Evolutionary conservation across 2,329 filamentous ascomycete genomes (phyloP).

Genomic region (Onygenales sp.): DNA sequence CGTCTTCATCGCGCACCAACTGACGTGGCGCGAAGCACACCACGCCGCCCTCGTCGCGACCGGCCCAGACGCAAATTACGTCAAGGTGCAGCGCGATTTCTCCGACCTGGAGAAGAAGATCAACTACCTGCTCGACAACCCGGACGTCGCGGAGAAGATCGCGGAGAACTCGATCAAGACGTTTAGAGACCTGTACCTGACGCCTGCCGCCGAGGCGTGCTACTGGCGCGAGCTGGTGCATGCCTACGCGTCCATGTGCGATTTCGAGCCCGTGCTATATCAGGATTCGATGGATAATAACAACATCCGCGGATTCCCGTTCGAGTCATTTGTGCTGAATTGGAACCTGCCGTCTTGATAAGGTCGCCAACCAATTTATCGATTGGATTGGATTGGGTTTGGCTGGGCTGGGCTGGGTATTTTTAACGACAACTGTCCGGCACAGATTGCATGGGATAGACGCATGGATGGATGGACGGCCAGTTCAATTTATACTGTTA

Average conservation of each 20-base stretch:
- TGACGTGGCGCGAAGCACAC: constrained; percentile 42
- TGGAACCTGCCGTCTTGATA: not conserved
- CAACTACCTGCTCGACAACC: constrained; percentile 34
- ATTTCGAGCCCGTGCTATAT: constrained; percentile 32
- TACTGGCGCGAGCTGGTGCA: constrained; percentile 44
- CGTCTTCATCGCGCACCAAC: constrained; percentile 40
- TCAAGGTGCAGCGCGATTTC: constrained; percentile 44
- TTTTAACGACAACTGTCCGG: no score
- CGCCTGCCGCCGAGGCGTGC: constrained; percentile 45
- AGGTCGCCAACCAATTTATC: no score
- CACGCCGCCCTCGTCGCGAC: constrained; percentile 36
- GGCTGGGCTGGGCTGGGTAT: no score
- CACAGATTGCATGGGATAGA: no score
- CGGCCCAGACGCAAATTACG: constrained; percentile 41
- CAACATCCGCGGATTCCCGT: constrained; percentile 25
- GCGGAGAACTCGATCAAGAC: constrained; percentile 39
- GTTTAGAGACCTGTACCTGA: constrained; percentile 46
- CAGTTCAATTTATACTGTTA: no score
- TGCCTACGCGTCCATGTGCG: constrained; percentile 28
- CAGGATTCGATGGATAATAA: constrained; percentile 17
- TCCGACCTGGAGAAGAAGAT: constrained; percentile 43
- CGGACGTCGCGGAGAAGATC: constrained; percentile 37
- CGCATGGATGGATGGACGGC: no score
- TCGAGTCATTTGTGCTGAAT: constrained; percentile 32
- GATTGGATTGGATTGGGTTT: no score